Base-by-base conservation (phyloP, 139 green algal genomes). In the Coccomyxa sp. region DNA sequence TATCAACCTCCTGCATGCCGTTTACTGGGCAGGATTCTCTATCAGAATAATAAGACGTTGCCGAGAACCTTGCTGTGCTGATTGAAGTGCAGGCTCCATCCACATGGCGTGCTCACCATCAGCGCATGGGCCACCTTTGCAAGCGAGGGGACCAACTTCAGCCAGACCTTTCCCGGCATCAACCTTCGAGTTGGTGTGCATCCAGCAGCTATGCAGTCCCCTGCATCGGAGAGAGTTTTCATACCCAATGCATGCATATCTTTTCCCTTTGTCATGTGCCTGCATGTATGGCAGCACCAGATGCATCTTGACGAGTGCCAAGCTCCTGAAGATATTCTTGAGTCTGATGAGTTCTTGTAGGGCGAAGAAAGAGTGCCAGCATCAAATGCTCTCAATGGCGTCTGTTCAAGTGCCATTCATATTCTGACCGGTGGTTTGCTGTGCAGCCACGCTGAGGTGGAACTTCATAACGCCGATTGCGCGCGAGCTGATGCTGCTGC, bases 391-490 rank as follows among this genome's bases (percentile, higher is more conserved):
- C 66, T 27, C 21, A 23, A 27, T 9, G 21, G 71, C 23, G 25
- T 78, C 31, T 31, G 31, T 78, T 78, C n/a, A 51, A 51, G 38
- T 7, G 7, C 38, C 38, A 51, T 51, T 51, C 38, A 11, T 28
- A 28, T 75, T 23, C 25, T 75, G 25, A 75, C 38, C 38, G 38
- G 38, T 51, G 16, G 23, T 78, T 1, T 58, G 23, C 25, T 30
- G 23, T 78, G 71, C 71, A 78, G 71, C 25, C 1, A 78, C 71
- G 1, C 23, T 78, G 25, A 78, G 14, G 25, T 78, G 71, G 71
- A 78, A 78, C 27, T 78, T 78, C 71, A 78, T 30, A 21, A 78
- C 71, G 7, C 71, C 71, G 1, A 78, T 78, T 21, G 71, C 71
- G 7, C 71, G 71, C 71, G 71, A 78, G 27, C 23, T 32, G 14